These are phyloP conservation scores for Escovopsis weberi DNA, from an alignment of 2,329 filamentous ascomycete genomes.

Conservation along the genomic window DNA sequence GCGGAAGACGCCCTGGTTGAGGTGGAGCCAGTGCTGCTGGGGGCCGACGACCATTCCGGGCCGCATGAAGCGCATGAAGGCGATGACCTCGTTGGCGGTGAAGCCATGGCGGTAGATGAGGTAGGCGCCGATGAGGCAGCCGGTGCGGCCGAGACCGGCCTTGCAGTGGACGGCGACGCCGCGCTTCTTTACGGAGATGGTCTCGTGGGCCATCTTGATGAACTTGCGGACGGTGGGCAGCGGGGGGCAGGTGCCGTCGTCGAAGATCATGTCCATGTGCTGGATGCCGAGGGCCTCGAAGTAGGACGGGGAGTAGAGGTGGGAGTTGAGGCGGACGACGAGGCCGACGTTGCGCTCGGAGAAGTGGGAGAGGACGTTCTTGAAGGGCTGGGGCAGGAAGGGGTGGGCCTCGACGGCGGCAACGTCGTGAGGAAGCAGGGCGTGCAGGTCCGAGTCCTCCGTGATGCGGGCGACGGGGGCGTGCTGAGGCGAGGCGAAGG, in stretches of 20 bases:
- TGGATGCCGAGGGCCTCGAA: conserved; percentile 91
- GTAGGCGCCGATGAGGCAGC: conserved; percentile 93
- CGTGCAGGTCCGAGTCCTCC: conserved; percentile 57
- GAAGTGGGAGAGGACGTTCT: conserved; percentile 89
- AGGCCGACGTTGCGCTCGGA: conserved; percentile 76
- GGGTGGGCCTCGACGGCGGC: conserved; percentile 56
- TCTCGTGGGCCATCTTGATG: conserved; percentile 86
- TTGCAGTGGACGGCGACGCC: conserved; percentile 98
- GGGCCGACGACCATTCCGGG: conserved; percentile 98
- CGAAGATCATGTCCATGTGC: conserved; percentile 98
- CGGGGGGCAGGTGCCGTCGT: conserved; percentile 90
- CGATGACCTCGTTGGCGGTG: conserved; percentile 92
- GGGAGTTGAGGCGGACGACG: conserved; percentile 89
- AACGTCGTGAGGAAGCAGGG: conserved; percentile 60
- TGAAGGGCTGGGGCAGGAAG: conserved; percentile 72
- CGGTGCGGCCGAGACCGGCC: conserved; percentile 85
- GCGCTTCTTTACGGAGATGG: conserved; percentile 80
- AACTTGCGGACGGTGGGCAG: conserved; percentile 85
- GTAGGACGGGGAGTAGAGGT: conserved; percentile 91
- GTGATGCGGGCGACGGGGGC: conserved; percentile 59
- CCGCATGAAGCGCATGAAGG: conserved; percentile 98
- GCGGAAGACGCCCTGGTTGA: conserved; percentile 94
- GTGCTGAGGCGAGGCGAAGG: conserved; percentile 89
- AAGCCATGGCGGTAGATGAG: conserved; percentile 96
- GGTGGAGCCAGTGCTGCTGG: conserved; percentile 96